Evolutionary conservation across 1,284 basidiomycete genomes (phyloP).

Genomic region (Ceratobasidium papillatum): DNA sequence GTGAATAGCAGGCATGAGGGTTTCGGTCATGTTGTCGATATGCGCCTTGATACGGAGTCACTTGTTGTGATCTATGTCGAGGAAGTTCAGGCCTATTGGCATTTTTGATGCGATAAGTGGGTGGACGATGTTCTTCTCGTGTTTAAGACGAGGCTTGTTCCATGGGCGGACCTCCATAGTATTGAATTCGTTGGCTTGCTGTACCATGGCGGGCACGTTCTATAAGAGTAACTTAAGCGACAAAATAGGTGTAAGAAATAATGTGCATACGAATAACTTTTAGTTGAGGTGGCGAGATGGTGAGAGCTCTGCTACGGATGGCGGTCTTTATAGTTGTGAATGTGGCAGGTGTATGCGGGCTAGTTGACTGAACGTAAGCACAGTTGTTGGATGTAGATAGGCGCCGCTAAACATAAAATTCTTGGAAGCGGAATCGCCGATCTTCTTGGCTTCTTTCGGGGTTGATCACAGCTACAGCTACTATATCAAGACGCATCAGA

Average conservation of each 20-base stretch:
- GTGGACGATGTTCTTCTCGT: slow-evolving; percentile 13
- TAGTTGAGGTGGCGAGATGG: not conserved
- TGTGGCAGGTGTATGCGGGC: not conserved
- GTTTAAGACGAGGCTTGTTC: slow-evolving; percentile 15
- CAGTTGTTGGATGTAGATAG: not conserved
- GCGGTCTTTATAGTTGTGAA: not conserved
- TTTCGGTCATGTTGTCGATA: not conserved
- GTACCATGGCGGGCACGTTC: not conserved
- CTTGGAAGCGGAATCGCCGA: not conserved
- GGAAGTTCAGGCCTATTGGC: slow-evolving; percentile 32
- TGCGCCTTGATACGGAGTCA: slow-evolving; percentile 28
- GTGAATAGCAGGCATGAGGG: not conserved
- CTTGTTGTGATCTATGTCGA: slow-evolving; percentile 6
- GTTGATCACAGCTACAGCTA: not conserved
- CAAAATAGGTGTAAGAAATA: not conserved
- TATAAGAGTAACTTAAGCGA: not conserved
- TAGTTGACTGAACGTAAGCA: not conserved
- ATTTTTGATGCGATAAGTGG: not conserved
- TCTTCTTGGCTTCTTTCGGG: not conserved
- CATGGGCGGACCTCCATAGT: slow-evolving; percentile 34
- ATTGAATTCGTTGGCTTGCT: slow-evolving; percentile 14
- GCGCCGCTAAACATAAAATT: not conserved
- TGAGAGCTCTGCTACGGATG: too few relatives aligned
- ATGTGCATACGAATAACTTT: not conserved
- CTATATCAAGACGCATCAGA: not conserved